A percentile compares a stretch with the other conserved stretches of the same genome.
Evolutionary conservation across 352 stramenopile species (phyloP).

Genomic region (Globisporangium radiosum): DNA sequence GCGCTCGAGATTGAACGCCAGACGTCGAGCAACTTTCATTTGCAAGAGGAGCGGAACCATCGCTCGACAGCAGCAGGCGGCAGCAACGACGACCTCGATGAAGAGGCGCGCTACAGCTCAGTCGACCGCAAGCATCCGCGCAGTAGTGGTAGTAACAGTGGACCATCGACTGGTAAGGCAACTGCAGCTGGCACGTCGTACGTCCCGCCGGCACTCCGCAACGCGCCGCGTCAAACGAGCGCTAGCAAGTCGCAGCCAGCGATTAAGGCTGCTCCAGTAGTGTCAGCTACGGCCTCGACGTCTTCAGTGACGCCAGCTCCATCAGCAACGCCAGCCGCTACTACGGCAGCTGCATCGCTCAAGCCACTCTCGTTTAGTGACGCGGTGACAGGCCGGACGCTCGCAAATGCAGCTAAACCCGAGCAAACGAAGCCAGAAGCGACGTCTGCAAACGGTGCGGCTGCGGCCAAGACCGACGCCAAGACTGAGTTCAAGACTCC

Average conservation of each 20-base stretch:
- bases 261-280: not conserved
- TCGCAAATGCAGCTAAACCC: conserved; percentile 2
- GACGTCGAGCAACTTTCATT: conserved; percentile 89
- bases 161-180: not conserved
- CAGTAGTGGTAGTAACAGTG: no score
- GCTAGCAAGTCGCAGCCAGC: conserved; percentile 19
- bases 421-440: conserved; percentile 7
- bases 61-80: conserved; percentile 38
- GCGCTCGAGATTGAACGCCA: conserved; percentile 94
- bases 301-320: conserved; percentile 1
- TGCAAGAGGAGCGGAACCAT: conserved; percentile 90
- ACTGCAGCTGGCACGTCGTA: conserved; percentile 29
- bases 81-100: conserved; percentile 85
- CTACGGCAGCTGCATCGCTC: conserved; percentile 2
- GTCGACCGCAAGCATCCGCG: conserved; percentile 55
- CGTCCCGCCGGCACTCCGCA: conserved; percentile 60
- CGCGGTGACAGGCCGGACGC: conserved; percentile 44
- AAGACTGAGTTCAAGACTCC: not conserved
- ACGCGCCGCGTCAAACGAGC: conserved; percentile 33
- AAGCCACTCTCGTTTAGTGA: conserved; percentile 74
- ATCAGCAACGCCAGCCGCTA: conserved; percentile 9
- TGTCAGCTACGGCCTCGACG: no score
- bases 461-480: not conserved
- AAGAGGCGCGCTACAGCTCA: conserved; percentile 95
- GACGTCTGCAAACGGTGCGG: not conserved